A percentile compares a stretch with the other conserved stretches of the same genome.
These are phyloP conservation scores for Psilocybe azurescens DNA, from an alignment of 768 basidiomycete genomes.

Conservation along the genomic window DNA sequence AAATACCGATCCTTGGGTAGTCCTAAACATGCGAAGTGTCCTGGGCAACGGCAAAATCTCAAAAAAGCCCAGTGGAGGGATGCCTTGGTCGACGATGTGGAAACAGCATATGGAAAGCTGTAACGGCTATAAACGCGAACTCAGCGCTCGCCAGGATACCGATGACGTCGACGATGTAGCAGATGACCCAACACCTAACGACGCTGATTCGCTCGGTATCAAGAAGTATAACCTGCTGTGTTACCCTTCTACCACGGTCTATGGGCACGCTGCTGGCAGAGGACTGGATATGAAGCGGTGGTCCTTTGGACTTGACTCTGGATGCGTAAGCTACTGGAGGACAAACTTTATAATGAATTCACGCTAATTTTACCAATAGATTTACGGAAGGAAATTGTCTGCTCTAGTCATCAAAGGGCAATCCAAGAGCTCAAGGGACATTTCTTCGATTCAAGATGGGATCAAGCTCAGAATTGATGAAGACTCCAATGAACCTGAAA, in stretches of 20 bases:
- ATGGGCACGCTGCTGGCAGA: constrained; percentile 84
- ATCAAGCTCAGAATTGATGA: constrained; percentile 20
- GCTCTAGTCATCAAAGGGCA: constrained; percentile 63
- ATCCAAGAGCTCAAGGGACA: neutral
- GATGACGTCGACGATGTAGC: constrained; percentile 19
- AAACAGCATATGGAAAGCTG: constrained; percentile 66
- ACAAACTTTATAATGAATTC: neutral
- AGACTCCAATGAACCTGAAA: neutral
- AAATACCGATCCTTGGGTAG: constrained; percentile 78
- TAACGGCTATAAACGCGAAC: constrained; percentile 41
- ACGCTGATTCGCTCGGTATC: constrained; percentile 10
- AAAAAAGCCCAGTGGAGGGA: constrained; percentile 56
- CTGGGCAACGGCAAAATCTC: constrained; percentile 44
- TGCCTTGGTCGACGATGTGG: constrained; percentile 81
- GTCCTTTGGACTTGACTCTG: constrained; percentile 86
- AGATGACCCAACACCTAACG: neutral
- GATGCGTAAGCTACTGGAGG: constrained; percentile 63
- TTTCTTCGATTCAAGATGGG: constrained; percentile 20
- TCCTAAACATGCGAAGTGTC: constrained; percentile 75
- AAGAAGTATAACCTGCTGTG: constrained; percentile 53
- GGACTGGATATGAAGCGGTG: constrained; percentile 85
- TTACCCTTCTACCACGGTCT: constrained; percentile 78
- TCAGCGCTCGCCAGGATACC: neutral
- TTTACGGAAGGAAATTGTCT: constrained; percentile 66
- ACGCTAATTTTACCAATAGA: constrained; percentile 31